Evolutionary conservation across 1,139 yeast genomes (phyloP), one percentile per base, ranked within the genome.

Genomic region (Arxiozyma heterogenica): DNA sequence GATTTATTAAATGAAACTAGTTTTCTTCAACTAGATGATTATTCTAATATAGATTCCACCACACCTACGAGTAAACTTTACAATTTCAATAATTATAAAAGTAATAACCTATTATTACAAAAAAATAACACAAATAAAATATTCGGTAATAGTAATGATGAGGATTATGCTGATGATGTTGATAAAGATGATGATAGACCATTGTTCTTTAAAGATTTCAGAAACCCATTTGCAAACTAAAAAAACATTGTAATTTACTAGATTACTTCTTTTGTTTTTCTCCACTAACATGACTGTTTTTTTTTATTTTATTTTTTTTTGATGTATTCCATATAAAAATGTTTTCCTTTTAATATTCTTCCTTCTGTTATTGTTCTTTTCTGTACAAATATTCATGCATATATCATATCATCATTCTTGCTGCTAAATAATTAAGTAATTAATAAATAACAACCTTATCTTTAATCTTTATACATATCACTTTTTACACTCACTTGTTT

Each of bases 181-280:
- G 21, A 22, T 47, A 30, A 47, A 20, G 51, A 43, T 27, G 25
- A 34, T 18, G 42, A 51, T 12, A 23, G 43, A 5, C 47, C 43
- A 30, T 51, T 45, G 8, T 41, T 46, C n/a, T 54, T 61, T 49
- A 60, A 62, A 51, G 65, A 66, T 20, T 64, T 64, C 44, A 60
- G 57, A 44, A 62, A 64, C 50, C 68, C 68, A n/a, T 64, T 64
- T 46, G 54, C 52, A n/a, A 43, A 44, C 39, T 47, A 18, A 47
- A 18, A 47, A 38, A 22, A 17, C 22, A 4, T 22, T 7, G 6
- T 17, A 44, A 15, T 23, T 1, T 22, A 4, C 23, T 44, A 23
- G 6, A 23, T 23, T 44, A 6, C 3, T 30, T 30, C 15, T 30
- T 30, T 30, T 30, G 11, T 30, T 30, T 12, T 30, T 30, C 15